Evolutionary conservation across 192 early-diverging fungal genomes (phyloP).

Genomic region (Coemansia sp.): DNA sequence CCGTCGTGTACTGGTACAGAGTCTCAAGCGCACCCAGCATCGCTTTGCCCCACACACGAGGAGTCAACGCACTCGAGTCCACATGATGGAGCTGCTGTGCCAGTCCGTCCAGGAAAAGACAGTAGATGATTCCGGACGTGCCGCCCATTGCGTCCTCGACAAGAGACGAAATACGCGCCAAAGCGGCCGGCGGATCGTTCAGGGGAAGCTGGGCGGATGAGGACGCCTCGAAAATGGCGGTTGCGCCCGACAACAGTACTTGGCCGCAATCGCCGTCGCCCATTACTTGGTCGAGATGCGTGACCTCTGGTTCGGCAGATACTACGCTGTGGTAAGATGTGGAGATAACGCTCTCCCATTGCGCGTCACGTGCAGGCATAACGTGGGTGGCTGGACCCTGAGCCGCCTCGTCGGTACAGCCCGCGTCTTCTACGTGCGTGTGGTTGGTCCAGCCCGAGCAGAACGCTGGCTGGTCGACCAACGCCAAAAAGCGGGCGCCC

Average conservation of each 20-base stretch:
- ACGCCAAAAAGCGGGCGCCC: constrained; percentile 37
- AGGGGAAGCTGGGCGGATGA: constrained; percentile 35
- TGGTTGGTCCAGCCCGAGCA: constrained; percentile 66
- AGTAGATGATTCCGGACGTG: constrained; percentile 74
- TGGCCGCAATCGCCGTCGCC: constrained; percentile 86
- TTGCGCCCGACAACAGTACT: constrained; percentile 64
- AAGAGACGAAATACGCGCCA: constrained; percentile 60
- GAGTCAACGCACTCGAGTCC: constrained; percentile 17
- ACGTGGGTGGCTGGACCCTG: constrained; percentile 20
- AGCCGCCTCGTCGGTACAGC: constrained; percentile 35
- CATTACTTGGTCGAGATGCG: constrained; percentile 65
- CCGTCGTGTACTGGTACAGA: constrained; percentile 64
- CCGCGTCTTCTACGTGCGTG: constrained; percentile 35
- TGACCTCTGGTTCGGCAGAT: constrained; percentile 58
- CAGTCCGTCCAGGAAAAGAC: constrained; percentile 66
- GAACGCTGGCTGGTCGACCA: constrained; percentile 60
- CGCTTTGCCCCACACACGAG: constrained; percentile 52
- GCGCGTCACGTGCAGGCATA: constrained; percentile 38
- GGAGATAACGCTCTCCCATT: constrained; percentile 54
- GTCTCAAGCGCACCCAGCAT: constrained; percentile 59
- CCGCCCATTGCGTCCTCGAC: constrained; percentile 78
- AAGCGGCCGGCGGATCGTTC: constrained; percentile 55
- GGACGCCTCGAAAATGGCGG: constrained; percentile 56
- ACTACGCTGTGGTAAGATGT: constrained; percentile 53
- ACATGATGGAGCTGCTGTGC: constrained; percentile 53